Evolutionary conservation across 2,329 filamentous ascomycete species (phyloP), one percentile per base, ranked within the genome.

Genomic region (Xylaria hypoxylon): DNA sequence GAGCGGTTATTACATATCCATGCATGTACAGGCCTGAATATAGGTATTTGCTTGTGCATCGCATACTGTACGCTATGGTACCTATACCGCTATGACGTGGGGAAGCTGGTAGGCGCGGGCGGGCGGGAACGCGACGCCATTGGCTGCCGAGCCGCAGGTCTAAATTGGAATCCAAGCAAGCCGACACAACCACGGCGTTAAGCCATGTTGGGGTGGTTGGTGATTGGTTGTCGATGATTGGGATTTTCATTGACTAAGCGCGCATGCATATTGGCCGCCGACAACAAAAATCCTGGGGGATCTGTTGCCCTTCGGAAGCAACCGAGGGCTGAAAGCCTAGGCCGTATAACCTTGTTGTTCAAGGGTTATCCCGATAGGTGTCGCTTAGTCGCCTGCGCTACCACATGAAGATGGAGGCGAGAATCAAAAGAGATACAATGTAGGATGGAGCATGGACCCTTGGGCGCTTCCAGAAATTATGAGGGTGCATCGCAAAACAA

Each of bases 381-480:
- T 53, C 50, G 50, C 33, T 53, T 53, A n/a, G n/a, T 38, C 17
- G 24, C 17, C 28, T 51, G 48, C 48, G 28, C 48, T 33, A 51
- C 42, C 31, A 44, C 24, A 6, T 19, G 2, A 61, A 45, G 33
- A 57, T 58, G 60, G 45, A 45, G 61, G 52, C 61, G 52, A 19
- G 51, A 53, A 40, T 4, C 13, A 38, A 38, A 38, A 15, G 15
- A 38, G 15, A 15, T 38, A 38, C 35, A 38, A 38, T 10, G 11
- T 38, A 11, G 13, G 31, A 42, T 28, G 47, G 42, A 42, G 50
- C 33, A 38, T 19, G 22, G 33, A 11, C 17, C 51, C 48, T 51
- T 51, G 53, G 52, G 65, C 65, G 65, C 65, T 68, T 68, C 62
- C 31, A 65, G 65, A 68, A 65, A 68, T 68, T 68, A 56, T 40